Evolutionary conservation across 345 rosid species (phyloP).

Genomic region (Aegle marmelos): DNA sequence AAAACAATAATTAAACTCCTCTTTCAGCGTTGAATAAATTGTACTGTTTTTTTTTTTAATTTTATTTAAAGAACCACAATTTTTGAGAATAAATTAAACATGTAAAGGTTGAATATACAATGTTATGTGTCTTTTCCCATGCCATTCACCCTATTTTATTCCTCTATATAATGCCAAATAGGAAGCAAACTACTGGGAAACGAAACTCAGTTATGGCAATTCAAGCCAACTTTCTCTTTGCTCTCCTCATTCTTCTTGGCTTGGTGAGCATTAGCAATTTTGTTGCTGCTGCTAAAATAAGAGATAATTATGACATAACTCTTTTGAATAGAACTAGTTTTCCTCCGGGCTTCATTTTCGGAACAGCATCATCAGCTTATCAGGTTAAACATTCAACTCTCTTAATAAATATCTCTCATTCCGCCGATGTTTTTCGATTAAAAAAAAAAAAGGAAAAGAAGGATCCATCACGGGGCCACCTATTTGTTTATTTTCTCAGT

Average conservation of each 20-base stretch:
- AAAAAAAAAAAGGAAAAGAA: neutral
- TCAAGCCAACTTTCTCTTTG: neutral
- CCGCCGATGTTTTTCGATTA: neutral
- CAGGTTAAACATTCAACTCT: conserved; percentile 18
- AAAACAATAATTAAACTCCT: too few relatives aligned
- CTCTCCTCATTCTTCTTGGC: neutral
- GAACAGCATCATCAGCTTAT: conserved; percentile 44
- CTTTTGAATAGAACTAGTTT: conserved; percentile 27
- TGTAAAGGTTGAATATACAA: neutral
- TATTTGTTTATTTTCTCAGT: conserved; percentile 25
- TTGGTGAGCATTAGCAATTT: neutral
- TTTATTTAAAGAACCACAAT: neutral
- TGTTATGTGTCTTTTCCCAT: neutral
- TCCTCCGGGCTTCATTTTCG: conserved; percentile 36
- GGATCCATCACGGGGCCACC: neutral
- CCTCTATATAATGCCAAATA: neutral
- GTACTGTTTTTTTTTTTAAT: too few relatives aligned
- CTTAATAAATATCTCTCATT: neutral
- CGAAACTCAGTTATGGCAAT: neutral
- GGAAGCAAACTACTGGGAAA: neutral
- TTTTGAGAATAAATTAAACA: neutral
- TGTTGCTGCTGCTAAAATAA: neutral
- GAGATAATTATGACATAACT: neutral
- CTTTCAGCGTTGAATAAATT: too few relatives aligned
- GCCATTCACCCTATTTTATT: neutral